Base-by-base conservation (phyloP, 805 yeast species). In the Candida germanica region DNA sequence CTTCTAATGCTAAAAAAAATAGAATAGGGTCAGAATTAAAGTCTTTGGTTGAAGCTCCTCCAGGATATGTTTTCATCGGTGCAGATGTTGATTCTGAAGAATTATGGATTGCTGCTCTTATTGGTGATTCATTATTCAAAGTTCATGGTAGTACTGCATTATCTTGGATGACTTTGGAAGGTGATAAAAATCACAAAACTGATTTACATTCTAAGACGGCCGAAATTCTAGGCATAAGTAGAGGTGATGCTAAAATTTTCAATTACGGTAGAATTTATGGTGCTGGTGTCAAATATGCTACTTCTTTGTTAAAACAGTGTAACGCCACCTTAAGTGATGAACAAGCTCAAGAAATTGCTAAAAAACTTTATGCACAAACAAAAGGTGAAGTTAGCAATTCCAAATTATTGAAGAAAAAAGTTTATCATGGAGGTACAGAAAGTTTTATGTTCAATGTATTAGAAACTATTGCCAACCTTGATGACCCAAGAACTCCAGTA, bases 61-160 rank as follows among this genome's bases (percentile, higher is more conserved):
- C 71, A 2, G 97, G 97, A 0, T 93, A 89, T 55, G 75, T 77
- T 24, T 85, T 93, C 63, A 95, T 93, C 6, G 99, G 99, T 7
- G 99, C 99, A 0, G 99, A 93, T 66, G 99, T 93, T 6, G 99
- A 93, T 59, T 87, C 96, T 25, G 98, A 93, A 54, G 99, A 93
- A 54, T 69, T 93, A 28, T 93, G 99, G 99, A 93, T 93, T 47
- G 98, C 98, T 0, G 84, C 96, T 13, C 64, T 94, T 16, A 80
- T 91, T 21, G 97, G 98, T 3, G 99, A 93, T 56, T 81, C 98
- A 0, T 77, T 82, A 35, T 87, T 91, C 59, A 77, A 82, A 22
- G 65, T 85, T 16, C 99, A 93, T 58, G 99, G 98, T 5, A 94
- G 94, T 10, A 87, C 98, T 0, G 95, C 98, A 0, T 74, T 94